Base-by-base conservation (phyloP, 352 stramenopile species). In the Globisporangium cystogenes region DNA sequence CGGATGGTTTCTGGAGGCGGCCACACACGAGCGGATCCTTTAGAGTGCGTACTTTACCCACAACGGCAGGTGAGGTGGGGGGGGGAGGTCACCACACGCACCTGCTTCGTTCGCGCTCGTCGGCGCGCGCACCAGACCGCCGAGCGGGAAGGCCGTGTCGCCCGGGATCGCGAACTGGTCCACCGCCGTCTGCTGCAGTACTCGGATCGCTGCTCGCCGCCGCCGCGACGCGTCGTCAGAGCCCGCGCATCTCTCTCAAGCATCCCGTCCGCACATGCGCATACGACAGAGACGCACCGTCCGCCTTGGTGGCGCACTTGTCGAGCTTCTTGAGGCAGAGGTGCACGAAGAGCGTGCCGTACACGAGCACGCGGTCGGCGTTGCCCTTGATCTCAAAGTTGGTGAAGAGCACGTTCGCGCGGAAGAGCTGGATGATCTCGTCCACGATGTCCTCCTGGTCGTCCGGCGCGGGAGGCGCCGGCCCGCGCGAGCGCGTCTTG, bases 381-480 rank as follows among this genome's bases (percentile, higher is more conserved):
- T 74, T 76, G 41, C 89, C 89, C 54, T 97, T 90, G 61, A 98
- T 88, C 64, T 96, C 86, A 60, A 93, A 98, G 71, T 96, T 97
- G 37, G 87, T 93, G 64, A 97, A 98, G 23, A 98, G 68, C 39
- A 98, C 86, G 70, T 98, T 98, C 6, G 87, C 89, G 37, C 93
- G 84, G 68, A 97, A 98, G 62, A 95, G 87, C 62, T 87, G 78
- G 55, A 98, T 77, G 39, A 93, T 87, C 71, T 98, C 93, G 70
- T 98, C 92, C 43, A 96, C 83, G 50, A 98, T 94, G 72, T 98
- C 93, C 43, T 96, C 77, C 45, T 91, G 65, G 24, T 64, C 80
- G 49, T 90, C 78, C 12, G 84, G 81, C 11, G 82, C 78, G 14
- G 73, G 75, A 18, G 83, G 86, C n/a, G 92, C 92, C 0, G 91